Conservation (phyloP, 768 basidiomycete species). For the Gelatoporia subvermispora region DNA sequence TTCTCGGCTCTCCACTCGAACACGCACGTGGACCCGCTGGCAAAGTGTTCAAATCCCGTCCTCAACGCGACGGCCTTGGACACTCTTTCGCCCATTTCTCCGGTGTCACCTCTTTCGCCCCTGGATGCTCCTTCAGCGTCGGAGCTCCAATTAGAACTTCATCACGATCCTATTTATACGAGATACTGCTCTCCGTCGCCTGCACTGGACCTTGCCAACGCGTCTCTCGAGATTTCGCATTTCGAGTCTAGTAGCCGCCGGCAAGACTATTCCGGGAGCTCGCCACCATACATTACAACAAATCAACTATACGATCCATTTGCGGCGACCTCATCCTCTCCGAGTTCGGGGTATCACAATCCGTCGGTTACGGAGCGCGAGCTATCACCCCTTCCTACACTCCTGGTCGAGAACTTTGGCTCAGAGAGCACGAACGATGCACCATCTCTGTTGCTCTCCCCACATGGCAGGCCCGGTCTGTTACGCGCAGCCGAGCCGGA, state of each 20-base stretch:
- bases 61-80: too few relatives aligned
- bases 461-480: slow-evolving; percentile 1
- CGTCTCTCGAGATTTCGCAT: slow-evolving; percentile 20
- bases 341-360: slow-evolving; percentile 1
- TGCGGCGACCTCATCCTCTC: not conserved
- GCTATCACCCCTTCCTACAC: slow-evolving; percentile 19
- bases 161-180: slow-evolving; percentile 11
- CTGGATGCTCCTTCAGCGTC: slow-evolving; percentile 5
- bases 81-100: not conserved
- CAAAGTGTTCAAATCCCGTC: too few relatives aligned
- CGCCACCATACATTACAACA: slow-evolving; percentile 16
- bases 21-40: too few relatives aligned
- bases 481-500: slow-evolving; percentile 3
- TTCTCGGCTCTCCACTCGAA: too few relatives aligned
- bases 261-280: slow-evolving; percentile 9
- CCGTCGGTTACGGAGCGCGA: slow-evolving; percentile 11
- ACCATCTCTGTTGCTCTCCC: slow-evolving; percentile 12
- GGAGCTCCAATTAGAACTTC: slow-evolving; percentile 4
- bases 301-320: slow-evolving; percentile 14
- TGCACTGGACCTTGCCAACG: slow-evolving; percentile 19
- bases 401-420: slow-evolving; percentile 17
- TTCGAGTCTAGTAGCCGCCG: slow-evolving; percentile 14
- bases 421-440: slow-evolving; percentile 11
- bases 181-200: slow-evolving; percentile 12
- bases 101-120: not conserved